Conservation (phyloP, 2,329 filamentous ascomycete species). For the Phaeoacremonium minimum region DNA sequence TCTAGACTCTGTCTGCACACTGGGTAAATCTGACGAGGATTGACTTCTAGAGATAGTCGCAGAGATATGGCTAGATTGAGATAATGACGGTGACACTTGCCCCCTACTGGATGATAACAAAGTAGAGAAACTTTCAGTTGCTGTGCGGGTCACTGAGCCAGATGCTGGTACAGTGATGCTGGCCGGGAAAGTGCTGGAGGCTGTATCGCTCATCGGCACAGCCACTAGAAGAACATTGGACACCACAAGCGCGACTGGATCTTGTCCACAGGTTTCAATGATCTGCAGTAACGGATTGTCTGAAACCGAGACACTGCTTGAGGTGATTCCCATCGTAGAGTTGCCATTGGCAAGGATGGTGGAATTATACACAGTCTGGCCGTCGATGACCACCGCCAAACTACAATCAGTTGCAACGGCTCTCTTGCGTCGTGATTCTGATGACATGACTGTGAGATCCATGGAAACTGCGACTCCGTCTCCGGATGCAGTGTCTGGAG, state of each 20-base stretch:
- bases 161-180: background rate
- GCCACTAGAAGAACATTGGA: slow-evolving; percentile 2
- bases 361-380: background rate
- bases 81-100: background rate
- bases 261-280: slow-evolving; percentile 1
- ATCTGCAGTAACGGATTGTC: background rate
- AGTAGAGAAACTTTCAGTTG: background rate
- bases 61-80: background rate
- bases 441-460: background rate
- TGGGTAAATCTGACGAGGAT: slow-evolving; percentile 64
- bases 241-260: background rate
- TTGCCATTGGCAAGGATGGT: background rate
- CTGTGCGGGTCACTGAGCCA: background rate
- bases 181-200: background rate
- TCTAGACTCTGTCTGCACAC: slow-evolving; percentile 31
- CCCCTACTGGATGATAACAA: background rate
- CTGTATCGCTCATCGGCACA: background rate
- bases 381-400: slow-evolving; percentile 1
- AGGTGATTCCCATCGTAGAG: background rate
- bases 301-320: background rate
- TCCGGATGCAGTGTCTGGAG: background rate
- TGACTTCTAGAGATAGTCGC: slow-evolving; percentile 63
- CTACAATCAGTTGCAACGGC: background rate
- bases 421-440: background rate
- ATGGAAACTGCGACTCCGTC: background rate